These are phyloP conservation scores for Pyrenophora tritici-repentis DNA, from an alignment of 2,329 filamentous ascomycete genomes.

Conservation along the genomic window DNA sequence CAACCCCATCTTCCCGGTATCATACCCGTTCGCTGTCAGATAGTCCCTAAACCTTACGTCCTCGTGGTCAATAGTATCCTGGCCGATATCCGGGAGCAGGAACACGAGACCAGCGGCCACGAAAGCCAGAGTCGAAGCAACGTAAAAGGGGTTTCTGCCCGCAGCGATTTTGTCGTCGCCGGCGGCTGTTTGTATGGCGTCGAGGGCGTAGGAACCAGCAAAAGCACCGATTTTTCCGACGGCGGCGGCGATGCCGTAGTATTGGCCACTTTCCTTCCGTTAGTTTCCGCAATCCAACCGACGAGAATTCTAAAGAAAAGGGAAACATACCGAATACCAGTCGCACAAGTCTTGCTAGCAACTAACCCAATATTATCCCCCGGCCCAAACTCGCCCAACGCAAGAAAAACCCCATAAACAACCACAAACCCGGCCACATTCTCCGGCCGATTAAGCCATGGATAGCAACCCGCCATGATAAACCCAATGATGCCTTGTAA, in stretches of 20 bases:
- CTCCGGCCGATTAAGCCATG: constrained; percentile 65
- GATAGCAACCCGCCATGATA: constrained; percentile 83
- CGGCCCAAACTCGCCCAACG: constrained; percentile 79
- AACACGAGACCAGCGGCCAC: constrained; percentile 70
- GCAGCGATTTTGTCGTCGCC: constrained; percentile 50
- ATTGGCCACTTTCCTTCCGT: constrained; percentile 63
- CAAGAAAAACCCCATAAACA: constrained; percentile 77
- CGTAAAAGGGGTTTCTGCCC: constrained; percentile 88
- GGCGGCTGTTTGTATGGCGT: constrained; percentile 58
- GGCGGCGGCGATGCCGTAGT: constrained; percentile 72
- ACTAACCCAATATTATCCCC: constrained; percentile 90
- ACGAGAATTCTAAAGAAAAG: no score
- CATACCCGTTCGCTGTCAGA: constrained; percentile 75
- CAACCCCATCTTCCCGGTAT: constrained; percentile 64
- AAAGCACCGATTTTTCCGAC: constrained; percentile 81
- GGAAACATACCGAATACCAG: constrained; percentile 65
- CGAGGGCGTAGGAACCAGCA: constrained; percentile 82
- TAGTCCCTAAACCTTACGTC: constrained; percentile 77
- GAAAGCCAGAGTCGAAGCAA: constrained; percentile 77
- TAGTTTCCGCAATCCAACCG: not conserved
- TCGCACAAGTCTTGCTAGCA: constrained; percentile 86
- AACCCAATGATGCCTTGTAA: constrained; percentile 81
- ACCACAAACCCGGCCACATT: constrained; percentile 78
- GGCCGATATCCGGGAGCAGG: constrained; percentile 73
- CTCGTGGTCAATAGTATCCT: constrained; percentile 82